phyloP scores from a whole-genome alignment of 2,329 filamentous ascomycete genomes.

The Diaporthe sp. region DNA sequence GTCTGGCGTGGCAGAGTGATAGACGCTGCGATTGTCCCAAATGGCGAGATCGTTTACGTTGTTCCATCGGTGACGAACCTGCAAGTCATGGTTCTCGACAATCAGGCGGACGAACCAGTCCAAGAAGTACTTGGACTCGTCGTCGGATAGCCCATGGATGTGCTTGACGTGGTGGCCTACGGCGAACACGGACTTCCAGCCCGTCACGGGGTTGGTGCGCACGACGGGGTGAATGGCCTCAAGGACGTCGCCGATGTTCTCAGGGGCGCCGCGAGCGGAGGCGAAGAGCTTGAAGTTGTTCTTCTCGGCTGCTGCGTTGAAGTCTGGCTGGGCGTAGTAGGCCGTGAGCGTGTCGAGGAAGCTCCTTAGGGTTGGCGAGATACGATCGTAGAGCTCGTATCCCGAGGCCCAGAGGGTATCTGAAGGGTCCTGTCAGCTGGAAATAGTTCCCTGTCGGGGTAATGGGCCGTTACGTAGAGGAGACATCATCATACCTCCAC shows the following conservation, averaged over 20 bases:
- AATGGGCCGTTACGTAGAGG: rapidly evolving
- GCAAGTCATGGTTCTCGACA: constrained; percentile 62
- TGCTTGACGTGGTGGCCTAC: constrained; percentile 64
- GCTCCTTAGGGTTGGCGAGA: constrained; percentile 67
- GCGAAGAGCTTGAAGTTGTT: constrained; percentile 62
- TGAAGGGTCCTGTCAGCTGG: constrained; percentile 35
- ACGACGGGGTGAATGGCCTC: constrained; percentile 68
- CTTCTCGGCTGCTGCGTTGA: constrained; percentile 60
- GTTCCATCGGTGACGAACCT: constrained; percentile 62
- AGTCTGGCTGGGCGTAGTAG: constrained; percentile 64
- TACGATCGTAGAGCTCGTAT: constrained; percentile 76
- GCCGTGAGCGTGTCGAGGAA: constrained; percentile 73
- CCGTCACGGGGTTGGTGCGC: constrained; percentile 70
- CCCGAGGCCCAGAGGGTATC: constrained; percentile 77
- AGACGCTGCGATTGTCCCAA: constrained; percentile 71
- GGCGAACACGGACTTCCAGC: constrained; percentile 69
- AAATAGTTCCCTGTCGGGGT: rapidly evolving
- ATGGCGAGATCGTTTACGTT: constrained; percentile 64
- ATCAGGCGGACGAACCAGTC: constrained; percentile 62
- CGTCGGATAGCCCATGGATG: constrained; percentile 64
- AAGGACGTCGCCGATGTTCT: constrained; percentile 63
- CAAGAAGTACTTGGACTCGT: constrained; percentile 60
- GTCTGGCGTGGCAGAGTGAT: constrained; percentile 67
- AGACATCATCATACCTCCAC: constrained; percentile 54
- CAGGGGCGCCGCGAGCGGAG: constrained; percentile 61